These are phyloP conservation scores for Fusarium incarnatum DNA, from an alignment of 2,329 filamentous ascomycete species.

Conservation along the genomic window DNA sequence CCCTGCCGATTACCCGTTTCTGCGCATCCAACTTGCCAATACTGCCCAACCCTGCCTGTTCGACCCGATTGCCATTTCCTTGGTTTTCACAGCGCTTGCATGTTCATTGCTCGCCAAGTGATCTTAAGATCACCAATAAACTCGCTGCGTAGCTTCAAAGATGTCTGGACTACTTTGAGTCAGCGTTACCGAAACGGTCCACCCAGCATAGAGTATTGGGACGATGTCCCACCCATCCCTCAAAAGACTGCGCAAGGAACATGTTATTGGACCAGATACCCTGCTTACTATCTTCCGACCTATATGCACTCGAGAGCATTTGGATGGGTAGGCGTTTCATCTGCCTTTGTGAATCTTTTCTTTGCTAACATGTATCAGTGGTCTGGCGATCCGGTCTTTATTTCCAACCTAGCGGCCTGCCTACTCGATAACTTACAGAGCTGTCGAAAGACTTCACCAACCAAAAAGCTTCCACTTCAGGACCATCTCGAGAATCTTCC, in stretches of 20 bases:
- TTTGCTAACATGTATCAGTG: background rate
- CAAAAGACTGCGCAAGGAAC: background rate
- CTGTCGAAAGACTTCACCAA: background rate
- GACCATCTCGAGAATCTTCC: background rate
- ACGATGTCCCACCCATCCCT: no score
- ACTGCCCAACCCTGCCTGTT: no score
- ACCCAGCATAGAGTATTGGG: no score
- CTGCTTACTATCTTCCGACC: no score
- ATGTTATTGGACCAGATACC: no score
- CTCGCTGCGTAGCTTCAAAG: background rate
- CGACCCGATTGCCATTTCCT: background rate
- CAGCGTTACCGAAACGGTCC: no score
- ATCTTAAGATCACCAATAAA: background rate
- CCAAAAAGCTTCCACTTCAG: background rate
- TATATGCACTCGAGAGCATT: no score
- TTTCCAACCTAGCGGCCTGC: background rate
- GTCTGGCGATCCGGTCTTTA: background rate
- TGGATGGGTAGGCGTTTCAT: background rate
- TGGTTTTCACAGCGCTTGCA: background rate
- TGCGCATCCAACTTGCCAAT: accelerated
- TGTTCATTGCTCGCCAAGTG: background rate
- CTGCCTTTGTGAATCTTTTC: background rate
- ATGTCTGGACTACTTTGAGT: background rate
- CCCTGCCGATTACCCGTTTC: no score
- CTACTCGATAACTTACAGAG: background rate